These are phyloP conservation scores for Colletotrichum sp. DNA, from an alignment of 2,329 filamentous ascomycete species.

Conservation along the genomic window DNA sequence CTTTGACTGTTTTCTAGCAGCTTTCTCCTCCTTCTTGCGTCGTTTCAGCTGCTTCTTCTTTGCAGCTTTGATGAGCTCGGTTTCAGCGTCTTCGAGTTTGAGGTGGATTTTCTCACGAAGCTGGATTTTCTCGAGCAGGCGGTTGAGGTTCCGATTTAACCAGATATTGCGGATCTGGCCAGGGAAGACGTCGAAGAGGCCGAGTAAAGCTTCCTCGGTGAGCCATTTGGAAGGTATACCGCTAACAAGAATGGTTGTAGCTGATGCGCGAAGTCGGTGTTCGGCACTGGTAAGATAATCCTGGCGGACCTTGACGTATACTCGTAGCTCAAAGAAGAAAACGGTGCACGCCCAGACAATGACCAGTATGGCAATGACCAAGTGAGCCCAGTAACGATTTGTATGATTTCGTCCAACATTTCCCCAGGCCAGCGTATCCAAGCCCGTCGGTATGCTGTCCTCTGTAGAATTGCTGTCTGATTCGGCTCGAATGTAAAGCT, in stretches of 20 bases:
- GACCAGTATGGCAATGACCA: constrained; percentile 78
- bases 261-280: constrained; percentile 90
- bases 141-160: constrained; percentile 90
- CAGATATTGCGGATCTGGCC: constrained; percentile 95
- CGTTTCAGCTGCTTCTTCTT: constrained; percentile 81
- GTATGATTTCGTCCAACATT: constrained; percentile 76
- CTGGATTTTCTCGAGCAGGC: constrained; percentile 83
- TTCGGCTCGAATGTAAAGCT: constrained; percentile 37
- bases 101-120: constrained; percentile 74
- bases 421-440: constrained; percentile 87
- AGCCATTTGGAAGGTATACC: constrained; percentile 93
- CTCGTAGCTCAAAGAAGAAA: constrained; percentile 83
- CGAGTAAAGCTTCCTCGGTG: constrained; percentile 78
- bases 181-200: constrained; percentile 93
- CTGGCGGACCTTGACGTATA: constrained; percentile 92
- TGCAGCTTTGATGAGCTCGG: constrained; percentile 78
- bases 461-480: constrained; percentile 23
- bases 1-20: constrained; percentile 58
- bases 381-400: constrained; percentile 81
- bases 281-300: constrained; percentile 94
- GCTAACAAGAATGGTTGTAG: constrained; percentile 92
- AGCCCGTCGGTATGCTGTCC: constrained; percentile 51
- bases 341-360: constrained; percentile 86
- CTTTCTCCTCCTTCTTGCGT: constrained; percentile 68
- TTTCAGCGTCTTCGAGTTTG: constrained; percentile 81